These are phyloP conservation scores for Glycyrrhiza uralensis DNA, from an alignment of 306 rosid genomes.

Conservation along the genomic window DNA sequence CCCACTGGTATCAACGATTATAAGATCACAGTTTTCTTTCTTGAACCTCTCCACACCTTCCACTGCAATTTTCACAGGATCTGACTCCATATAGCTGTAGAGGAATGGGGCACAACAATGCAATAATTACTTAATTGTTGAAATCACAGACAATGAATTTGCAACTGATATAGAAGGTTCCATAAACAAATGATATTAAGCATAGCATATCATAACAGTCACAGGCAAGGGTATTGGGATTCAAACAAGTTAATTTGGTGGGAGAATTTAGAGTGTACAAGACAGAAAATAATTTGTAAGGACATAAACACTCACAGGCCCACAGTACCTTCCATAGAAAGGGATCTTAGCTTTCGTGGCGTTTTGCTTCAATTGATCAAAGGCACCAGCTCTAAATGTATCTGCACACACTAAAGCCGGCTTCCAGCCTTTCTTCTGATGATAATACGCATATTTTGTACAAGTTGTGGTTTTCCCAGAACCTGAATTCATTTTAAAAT, in stretches of 20 bases:
- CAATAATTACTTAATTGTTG: constrained; percentile 16
- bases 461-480: constrained; percentile 91
- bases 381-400: constrained; percentile 99
- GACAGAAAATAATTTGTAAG: not conserved
- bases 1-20: constrained; percentile 88
- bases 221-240: not conserved
- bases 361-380: constrained; percentile 93
- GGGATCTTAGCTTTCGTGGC: constrained; percentile 92
- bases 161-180: not conserved
- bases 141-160: not conserved
- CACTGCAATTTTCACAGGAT: constrained; percentile 74
- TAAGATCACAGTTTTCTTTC: constrained; percentile 75
- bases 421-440: constrained; percentile 94
- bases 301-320: not conserved
- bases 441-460: constrained; percentile 75
- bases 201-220: not conserved
- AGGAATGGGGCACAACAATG: constrained; percentile 7
- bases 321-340: constrained; percentile 79
- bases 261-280: not conserved
- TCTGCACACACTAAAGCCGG: constrained; percentile 96
- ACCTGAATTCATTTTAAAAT: constrained; percentile 41
- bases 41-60: constrained; percentile 80
- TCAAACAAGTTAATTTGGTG: not conserved
- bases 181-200: not conserved
- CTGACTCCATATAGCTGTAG: constrained; percentile 72